A percentile compares a stretch with the other conserved stretches of the same genome.
Conservation (phyloP, 768 basidiomycete genomes). For the Boletus rubescentipes region DNA sequence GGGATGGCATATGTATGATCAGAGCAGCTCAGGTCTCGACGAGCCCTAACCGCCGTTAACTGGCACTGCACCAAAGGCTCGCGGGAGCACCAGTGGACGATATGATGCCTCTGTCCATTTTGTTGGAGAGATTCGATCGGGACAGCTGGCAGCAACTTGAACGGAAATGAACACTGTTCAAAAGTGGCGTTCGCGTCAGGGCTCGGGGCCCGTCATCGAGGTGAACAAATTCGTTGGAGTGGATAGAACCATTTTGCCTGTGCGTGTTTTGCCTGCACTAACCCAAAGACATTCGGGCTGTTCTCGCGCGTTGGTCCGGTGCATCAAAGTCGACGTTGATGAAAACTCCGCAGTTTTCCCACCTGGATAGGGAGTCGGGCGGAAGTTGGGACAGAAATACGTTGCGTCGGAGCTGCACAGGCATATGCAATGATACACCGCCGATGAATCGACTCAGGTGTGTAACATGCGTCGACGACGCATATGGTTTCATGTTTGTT, state of each 20-base stretch:
- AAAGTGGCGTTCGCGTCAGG: neutral
- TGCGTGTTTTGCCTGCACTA: neutral
- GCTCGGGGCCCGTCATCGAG: neutral
- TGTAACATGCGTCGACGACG: neutral
- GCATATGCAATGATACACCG: neutral
- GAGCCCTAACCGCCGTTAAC: neutral
- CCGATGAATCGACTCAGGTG: too few relatives aligned
- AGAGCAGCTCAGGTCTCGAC: neutral
- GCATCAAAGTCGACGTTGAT: neutral
- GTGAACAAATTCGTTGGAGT: too few relatives aligned
- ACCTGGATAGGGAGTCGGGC: neutral
- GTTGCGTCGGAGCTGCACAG: neutral
- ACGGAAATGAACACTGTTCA: neutral
- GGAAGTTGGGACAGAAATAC: neutral
- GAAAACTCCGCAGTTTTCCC: neutral
- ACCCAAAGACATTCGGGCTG: neutral
- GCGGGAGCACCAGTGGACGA: constrained; percentile 10
- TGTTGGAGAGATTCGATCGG: neutral
- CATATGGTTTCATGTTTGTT: too few relatives aligned
- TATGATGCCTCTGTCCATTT: too few relatives aligned
- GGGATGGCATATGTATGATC: neutral
- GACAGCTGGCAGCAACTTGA: too few relatives aligned
- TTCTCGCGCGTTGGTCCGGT: neutral
- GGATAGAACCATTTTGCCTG: neutral
- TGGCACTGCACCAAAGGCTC: constrained; percentile 12